Percentiles rank a stretch among this genome's conserved stretches.
phyloP scores from a whole-genome alignment of 1,284 basidiomycete species.

The Fomitopsis palustris region DNA sequence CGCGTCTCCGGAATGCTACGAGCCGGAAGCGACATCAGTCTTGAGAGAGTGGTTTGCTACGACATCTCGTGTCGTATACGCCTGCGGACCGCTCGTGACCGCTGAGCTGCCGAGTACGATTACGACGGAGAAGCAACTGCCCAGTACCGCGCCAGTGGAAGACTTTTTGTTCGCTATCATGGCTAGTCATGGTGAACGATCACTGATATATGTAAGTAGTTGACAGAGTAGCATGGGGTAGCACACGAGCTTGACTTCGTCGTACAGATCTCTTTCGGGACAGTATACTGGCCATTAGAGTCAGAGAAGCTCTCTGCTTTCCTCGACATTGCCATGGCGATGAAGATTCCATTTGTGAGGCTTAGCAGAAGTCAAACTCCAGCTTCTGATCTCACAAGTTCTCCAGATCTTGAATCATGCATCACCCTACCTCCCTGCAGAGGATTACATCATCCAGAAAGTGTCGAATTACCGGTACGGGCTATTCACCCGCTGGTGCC shows the following conservation, averaged over 20 bases:
- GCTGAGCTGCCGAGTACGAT: neutral
- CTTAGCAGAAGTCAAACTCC: neutral
- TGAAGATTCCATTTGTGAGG: constrained; percentile 14
- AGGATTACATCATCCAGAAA: constrained; percentile 2
- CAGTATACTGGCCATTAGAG: constrained; percentile 14
- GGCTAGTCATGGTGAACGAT: constrained; percentile 10
- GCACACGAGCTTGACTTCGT: too few relatives aligned
- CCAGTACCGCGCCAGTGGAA: constrained; percentile 5
- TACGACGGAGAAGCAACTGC: neutral
- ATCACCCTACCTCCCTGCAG: neutral
- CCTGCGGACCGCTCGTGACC: constrained; percentile 10
- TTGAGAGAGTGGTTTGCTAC: constrained; percentile 12
- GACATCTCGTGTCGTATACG: constrained; percentile 9
- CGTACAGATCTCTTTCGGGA: constrained; percentile 9
- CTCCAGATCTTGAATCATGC: constrained; percentile 19
- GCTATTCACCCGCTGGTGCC: constrained; percentile 5
- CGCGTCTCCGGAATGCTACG: constrained; percentile 13
- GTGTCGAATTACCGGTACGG: constrained; percentile 3
- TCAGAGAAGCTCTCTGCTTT: constrained; percentile 12
- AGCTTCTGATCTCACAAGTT: neutral
- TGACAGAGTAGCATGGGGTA: neutral
- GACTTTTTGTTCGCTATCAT: constrained; percentile 12
- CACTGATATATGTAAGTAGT: constrained; percentile 14
- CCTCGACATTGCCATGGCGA: constrained; percentile 13
- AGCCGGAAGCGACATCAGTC: constrained; percentile 13